phyloP scores from a whole-genome alignment of 306 rosid genomes.

The Pyrus communis region DNA sequence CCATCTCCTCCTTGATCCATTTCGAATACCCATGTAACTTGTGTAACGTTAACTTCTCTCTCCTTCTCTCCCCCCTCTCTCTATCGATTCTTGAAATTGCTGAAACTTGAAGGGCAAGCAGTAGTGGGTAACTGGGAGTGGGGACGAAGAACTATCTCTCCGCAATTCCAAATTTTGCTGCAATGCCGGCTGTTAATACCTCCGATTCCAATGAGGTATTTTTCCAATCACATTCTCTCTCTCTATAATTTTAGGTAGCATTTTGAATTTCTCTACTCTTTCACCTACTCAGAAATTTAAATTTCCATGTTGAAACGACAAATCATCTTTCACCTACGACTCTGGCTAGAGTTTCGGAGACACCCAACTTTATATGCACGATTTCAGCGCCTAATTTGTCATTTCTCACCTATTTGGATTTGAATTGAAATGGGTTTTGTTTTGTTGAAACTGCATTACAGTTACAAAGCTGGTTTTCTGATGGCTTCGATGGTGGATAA shows the following conservation, averaged over 20 bases:
- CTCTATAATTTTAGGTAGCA: no score
- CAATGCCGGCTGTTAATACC: constrained; percentile 22
- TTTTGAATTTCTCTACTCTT: no score
- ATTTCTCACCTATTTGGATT: not conserved
- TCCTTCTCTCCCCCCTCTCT: not conserved
- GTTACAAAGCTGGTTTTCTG: not conserved
- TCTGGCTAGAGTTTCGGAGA: not conserved
- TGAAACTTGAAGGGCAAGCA: not conserved
- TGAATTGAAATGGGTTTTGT: not conserved
- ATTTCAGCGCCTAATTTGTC: not conserved
- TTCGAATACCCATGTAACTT: not conserved
- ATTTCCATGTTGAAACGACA: not conserved
- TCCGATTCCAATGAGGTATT: not conserved
- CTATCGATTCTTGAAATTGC: not conserved
- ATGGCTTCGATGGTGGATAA: not conserved
- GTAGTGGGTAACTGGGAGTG: not conserved
- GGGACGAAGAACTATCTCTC: not conserved
- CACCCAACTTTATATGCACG: not conserved
- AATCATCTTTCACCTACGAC: not conserved
- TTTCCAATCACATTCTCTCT: not conserved
- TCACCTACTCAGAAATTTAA: not conserved
- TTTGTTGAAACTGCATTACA: not conserved
- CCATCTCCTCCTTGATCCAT: not conserved
- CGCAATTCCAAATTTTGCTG: not conserved
- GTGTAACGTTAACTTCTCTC: constrained; percentile 29